A percentile compares a stretch with the other conserved stretches of the same genome.
Evolutionary conservation across 2,329 filamentous ascomycete species (phyloP).

Genomic region (Aspergillus glaucus): DNA sequence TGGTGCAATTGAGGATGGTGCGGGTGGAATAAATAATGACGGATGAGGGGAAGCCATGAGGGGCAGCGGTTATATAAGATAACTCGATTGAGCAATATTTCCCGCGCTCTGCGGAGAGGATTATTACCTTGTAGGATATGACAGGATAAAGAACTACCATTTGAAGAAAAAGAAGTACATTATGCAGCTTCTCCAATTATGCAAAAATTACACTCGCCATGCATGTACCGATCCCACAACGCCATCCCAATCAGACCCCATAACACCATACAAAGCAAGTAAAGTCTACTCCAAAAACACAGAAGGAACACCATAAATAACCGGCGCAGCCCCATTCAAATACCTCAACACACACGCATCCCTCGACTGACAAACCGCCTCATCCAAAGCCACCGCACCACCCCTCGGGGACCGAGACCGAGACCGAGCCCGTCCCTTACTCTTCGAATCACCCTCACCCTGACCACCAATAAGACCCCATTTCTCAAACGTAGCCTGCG

Average conservation of each 20-base stretch:
- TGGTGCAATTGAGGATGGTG: background rate
- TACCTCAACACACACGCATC: conserved; percentile 81
- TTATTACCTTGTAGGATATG: background rate
- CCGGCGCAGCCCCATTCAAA: conserved; percentile 86
- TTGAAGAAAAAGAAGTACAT: background rate
- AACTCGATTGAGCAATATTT: background rate
- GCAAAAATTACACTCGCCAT: background rate
- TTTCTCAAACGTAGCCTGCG: conserved; percentile 67
- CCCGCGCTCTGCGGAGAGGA: background rate
- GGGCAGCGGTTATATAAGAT: background rate
- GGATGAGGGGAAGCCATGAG: conserved; percentile 20
- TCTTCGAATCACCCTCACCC: conserved; percentile 30
- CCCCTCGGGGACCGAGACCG: background rate
- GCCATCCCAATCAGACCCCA: background rate
- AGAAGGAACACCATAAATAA: conserved; percentile 82
- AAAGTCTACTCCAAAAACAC: conserved; percentile 59
- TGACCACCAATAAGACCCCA: conserved; percentile 64
- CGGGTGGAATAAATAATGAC: conserved; percentile 6
- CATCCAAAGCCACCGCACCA: conserved; percentile 55
- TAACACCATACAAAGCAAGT: background rate
- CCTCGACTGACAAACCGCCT: conserved; percentile 70
- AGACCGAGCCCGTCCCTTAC: conserved; percentile 17
- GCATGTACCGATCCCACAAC: background rate
- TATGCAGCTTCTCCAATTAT: background rate
- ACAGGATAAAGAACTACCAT: background rate